Evolutionary conservation across 495 filamentous ascomycete genomes (phyloP), one percentile per base, ranked within the genome.

Genomic region (Neurospora sublineolata): DNA sequence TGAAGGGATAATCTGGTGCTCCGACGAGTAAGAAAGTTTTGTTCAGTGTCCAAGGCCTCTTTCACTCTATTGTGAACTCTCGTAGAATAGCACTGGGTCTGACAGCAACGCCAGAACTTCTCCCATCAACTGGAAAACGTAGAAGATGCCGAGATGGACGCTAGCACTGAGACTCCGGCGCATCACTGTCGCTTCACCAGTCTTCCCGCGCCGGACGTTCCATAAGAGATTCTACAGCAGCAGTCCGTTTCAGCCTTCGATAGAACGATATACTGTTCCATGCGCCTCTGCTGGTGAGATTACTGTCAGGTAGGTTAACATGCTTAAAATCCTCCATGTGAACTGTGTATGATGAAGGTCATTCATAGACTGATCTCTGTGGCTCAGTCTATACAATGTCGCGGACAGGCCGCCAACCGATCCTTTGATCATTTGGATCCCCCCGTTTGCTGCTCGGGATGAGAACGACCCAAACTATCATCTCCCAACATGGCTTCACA

Each of bases 401-500:
- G 44, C 73, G 42, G 74, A 76, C 20, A 73, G 76, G 37, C 72
- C 74, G 8, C 68, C 78, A 16, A 64, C 74, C 18, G 73, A 69
- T 33, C 79, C 79, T 44, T 71, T 83, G 67, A 70, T 82, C 18
- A 58, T 83, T 11, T 83, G 81, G 71, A 72, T 83, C 16, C 81
- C 81, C 9, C 80, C 81, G 0, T 81, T 77, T 37, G 74, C 79
- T 37, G 41, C 27, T 18, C 38, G 20, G 36, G 68, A 14, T 37
- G 42, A 18, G n/a, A 11, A 20, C 8, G 68, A 72, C 10, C 74
- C 74, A 39, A 40, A 69, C 5, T 73, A 39, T 37, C 67, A 75
- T 20, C 68, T 83, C 27, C 83, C 83, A 23, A 72, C 60, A n/a
- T 81, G 80, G 72, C 71, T 79, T 23, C 75, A 72, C 16, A 76